Evolutionary conservation across 768 basidiomycete genomes (phyloP).

Genomic region (Hericium alpestre): DNA sequence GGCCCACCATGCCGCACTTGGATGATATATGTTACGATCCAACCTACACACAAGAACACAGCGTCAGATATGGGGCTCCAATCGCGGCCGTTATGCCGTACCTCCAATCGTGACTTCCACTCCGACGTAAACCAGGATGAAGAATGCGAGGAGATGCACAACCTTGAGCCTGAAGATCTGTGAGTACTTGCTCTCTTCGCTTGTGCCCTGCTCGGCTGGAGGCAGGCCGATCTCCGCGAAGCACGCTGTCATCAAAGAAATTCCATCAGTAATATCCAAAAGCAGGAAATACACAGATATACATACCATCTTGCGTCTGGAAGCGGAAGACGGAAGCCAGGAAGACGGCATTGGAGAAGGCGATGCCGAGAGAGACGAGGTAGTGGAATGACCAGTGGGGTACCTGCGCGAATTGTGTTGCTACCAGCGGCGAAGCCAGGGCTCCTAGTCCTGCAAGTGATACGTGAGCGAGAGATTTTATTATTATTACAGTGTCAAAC

Average conservation of each 20-base stretch:
- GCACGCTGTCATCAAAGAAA: constrained; percentile 30
- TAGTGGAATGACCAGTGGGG: constrained; percentile 70
- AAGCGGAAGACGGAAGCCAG: constrained; percentile 52
- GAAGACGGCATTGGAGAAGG: constrained; percentile 40
- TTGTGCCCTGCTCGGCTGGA: constrained; percentile 25
- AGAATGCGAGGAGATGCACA: constrained; percentile 30
- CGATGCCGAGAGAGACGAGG: constrained; percentile 57
- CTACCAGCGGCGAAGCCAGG: constrained; percentile 56
- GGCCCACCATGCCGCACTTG: constrained; percentile 32
- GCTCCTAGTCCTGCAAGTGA: constrained; percentile 46
- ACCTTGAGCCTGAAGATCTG: constrained; percentile 32
- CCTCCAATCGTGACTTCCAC: constrained; percentile 24
- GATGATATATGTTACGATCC: constrained; percentile 43
- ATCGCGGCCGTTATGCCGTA: constrained; percentile 9
- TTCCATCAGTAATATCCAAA: not conserved
- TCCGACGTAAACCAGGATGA: constrained; percentile 33
- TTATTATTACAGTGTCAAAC: not conserved
- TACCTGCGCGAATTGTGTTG: constrained; percentile 68
- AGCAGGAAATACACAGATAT: not conserved
- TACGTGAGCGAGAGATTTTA: not conserved
- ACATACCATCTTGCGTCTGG: constrained; percentile 55
- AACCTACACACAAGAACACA: constrained; percentile 21
- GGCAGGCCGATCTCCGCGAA: constrained; percentile 41
- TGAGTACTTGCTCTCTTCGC: constrained; percentile 30
- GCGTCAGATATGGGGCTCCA: not conserved